A percentile compares a stretch with the other conserved stretches of the same genome.
These are phyloP conservation scores for Mimosa pudica DNA, from an alignment of 306 rosid species.

Conservation along the genomic window DNA sequence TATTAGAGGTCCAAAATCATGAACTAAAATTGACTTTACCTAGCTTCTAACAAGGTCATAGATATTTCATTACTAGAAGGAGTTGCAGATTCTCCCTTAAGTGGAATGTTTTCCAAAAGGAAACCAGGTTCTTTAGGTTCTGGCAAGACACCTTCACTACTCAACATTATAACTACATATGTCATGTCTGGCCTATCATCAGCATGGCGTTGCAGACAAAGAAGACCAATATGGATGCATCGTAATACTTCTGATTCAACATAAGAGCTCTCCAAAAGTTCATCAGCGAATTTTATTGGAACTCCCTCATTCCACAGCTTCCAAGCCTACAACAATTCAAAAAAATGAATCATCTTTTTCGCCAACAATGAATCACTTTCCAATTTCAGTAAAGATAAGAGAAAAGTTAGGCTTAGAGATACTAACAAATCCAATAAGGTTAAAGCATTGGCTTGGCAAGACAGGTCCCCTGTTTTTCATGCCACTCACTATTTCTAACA, in stretches of 20 bases:
- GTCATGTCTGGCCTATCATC: slow-evolving; percentile 53
- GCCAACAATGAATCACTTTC: not conserved
- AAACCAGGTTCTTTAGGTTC: slow-evolving; percentile 50
- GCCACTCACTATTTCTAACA: slow-evolving; percentile 29
- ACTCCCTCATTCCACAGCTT: slow-evolving; percentile 33
- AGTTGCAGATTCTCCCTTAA: slow-evolving; percentile 7
- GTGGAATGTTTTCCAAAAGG: not conserved
- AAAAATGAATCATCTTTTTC: too few relatives aligned
- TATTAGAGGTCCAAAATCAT: not conserved
- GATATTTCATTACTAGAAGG: slow-evolving; percentile 28
- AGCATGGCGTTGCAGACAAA: slow-evolving; percentile 49
- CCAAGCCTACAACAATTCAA: slow-evolving; percentile 37
- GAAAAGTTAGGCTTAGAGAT: not conserved
- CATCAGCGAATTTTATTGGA: slow-evolving; percentile 26
- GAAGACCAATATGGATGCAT: slow-evolving; percentile 50
- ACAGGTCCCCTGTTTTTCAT: not conserved
- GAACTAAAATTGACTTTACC: slow-evolving; percentile 1
- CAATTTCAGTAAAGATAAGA: not conserved
- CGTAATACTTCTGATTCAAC: slow-evolving; percentile 27
- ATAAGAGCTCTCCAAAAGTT: not conserved
- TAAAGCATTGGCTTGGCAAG: not conserved
- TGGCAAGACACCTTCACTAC: slow-evolving; percentile 38
- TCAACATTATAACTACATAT: slow-evolving; percentile 45
- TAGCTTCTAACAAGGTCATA: slow-evolving; percentile 4
- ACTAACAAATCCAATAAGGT: slow-evolving; percentile 25